phyloP scores from a whole-genome alignment of 768 basidiomycete genomes.

The Rhizopogon vulgaris region DNA sequence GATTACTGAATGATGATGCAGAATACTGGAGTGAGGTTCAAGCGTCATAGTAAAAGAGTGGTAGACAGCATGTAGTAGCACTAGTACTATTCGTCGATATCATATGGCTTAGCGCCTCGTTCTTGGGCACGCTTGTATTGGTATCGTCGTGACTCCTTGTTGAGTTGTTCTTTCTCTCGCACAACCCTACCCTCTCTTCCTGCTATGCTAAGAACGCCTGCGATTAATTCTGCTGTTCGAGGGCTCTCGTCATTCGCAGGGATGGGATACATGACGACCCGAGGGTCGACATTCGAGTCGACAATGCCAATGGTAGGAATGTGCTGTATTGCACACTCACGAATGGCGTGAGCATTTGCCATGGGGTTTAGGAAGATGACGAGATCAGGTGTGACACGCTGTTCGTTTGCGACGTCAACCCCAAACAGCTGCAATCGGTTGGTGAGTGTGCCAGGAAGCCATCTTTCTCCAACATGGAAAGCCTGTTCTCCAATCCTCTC shows the following conservation, averaged over 20 bases:
- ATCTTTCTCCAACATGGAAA: conserved; percentile 80
- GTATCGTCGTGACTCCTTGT: conserved; percentile 5
- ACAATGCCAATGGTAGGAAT: conserved; percentile 93
- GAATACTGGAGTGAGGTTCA: conserved; percentile 71
- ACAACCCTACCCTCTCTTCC: conserved; percentile 68
- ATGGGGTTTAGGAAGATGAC: conserved; percentile 89
- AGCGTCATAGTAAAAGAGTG: conserved; percentile 29
- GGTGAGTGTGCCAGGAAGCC: conserved; percentile 94
- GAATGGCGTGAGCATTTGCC: conserved; percentile 77
- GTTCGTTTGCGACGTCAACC: conserved; percentile 42
- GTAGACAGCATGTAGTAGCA: conserved; percentile 13
- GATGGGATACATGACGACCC: conserved; percentile 96
- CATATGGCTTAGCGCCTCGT: conserved; percentile 1
- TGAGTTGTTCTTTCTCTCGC: conserved; percentile 22
- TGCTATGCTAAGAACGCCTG: conserved; percentile 86
- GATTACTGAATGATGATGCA: conserved; percentile 26
- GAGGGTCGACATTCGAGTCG: conserved; percentile 93
- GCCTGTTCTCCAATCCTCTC: conserved; percentile 74
- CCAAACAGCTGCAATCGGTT: conserved; percentile 76
- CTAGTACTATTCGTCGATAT: not conserved
- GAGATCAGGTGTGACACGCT: conserved; percentile 74
- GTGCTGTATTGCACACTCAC: conserved; percentile 84
- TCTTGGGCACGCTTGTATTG: conserved; percentile 1
- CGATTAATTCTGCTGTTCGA: conserved; percentile 84
- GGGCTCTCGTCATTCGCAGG: conserved; percentile 97